Evolutionary conservation across 768 basidiomycete genomes (phyloP).

Genomic region (Calocera viscosa): DNA sequence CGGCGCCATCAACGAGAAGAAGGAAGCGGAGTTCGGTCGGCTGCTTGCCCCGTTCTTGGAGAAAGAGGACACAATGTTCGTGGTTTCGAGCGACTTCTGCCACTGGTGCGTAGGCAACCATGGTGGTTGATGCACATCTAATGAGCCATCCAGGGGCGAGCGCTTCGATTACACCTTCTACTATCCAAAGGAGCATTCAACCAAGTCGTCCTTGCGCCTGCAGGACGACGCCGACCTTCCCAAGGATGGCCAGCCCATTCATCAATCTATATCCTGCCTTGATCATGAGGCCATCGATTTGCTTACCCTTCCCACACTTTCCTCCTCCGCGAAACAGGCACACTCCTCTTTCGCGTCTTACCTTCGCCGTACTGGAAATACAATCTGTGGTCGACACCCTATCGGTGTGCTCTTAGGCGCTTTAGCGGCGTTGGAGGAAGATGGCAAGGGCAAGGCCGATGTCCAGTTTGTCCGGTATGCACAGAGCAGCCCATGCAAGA

Average conservation of each 20-base stretch:
- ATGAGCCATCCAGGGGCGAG: conserved; percentile 50
- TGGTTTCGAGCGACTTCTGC: conserved; percentile 94
- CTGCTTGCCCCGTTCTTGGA: conserved; percentile 72
- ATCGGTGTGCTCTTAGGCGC: conserved; percentile 86
- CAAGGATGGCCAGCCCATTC: conserved; percentile 43
- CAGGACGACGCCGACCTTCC: conserved; percentile 2
- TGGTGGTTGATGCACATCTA: conserved; percentile 1
- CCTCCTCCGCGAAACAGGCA: conserved; percentile 38
- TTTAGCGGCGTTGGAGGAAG: conserved; percentile 43
- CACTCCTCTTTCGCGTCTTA: conserved; percentile 57
- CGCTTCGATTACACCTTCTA: conserved; percentile 83
- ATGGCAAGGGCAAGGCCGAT: conserved; percentile 21
- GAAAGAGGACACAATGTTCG: conserved; percentile 67
- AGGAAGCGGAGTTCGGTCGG: conserved; percentile 51
- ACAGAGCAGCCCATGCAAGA: conserved; percentile 70
- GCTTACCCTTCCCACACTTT: conserved; percentile 38
- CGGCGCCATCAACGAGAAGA: conserved; percentile 51
- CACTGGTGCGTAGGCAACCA: conserved; percentile 58
- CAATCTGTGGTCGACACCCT: conserved; percentile 93
- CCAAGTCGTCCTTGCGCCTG: conserved; percentile 21
- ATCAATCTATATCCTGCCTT: conserved; percentile 67
- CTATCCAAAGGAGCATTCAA: conserved; percentile 48
- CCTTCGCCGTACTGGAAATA: conserved; percentile 68
- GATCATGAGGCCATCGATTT: conserved; percentile 79
- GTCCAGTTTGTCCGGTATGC: conserved; percentile 85